phyloP scores from a whole-genome alignment of 345 rosid genomes.

The Geranium brycei region DNA sequence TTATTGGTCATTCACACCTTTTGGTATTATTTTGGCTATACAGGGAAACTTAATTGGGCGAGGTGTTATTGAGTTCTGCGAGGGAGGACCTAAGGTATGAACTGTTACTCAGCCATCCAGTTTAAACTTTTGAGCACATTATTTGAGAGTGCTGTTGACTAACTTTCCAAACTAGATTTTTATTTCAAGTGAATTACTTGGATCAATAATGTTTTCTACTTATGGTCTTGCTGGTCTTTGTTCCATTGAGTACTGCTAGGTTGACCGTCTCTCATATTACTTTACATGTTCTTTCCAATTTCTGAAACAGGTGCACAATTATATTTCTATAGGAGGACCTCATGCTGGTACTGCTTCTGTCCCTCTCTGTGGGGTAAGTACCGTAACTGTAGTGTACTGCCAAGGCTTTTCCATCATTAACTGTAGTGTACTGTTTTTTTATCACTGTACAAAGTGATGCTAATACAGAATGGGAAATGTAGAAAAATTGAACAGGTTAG shows the following conservation, averaged over 20 bases:
- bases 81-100: conserved; percentile 68
- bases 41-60: conserved; percentile 93
- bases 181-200: too few relatives aligned
- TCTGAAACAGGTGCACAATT: conserved; percentile 56
- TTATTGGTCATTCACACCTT: background rate
- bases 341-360: conserved; percentile 97
- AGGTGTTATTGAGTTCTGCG: conserved; percentile 75
- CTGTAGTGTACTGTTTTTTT: background rate
- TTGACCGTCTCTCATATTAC: background rate
- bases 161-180: background rate
- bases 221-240: background rate
- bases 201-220: too few relatives aligned
- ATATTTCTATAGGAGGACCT: conserved; percentile 81
- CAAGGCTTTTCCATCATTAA: background rate
- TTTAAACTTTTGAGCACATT: background rate
- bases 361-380: conserved; percentile 88
- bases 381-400: background rate
- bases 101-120: background rate
- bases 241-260: background rate
- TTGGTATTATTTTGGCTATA: conserved; percentile 4
- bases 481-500: too few relatives aligned
- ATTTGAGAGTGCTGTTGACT: background rate
- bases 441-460: background rate
- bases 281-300: background rate
- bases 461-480: background rate